Evolutionary conservation across 805 yeast genomes (phyloP).

Genomic region (Saturnispora sanitii): DNA sequence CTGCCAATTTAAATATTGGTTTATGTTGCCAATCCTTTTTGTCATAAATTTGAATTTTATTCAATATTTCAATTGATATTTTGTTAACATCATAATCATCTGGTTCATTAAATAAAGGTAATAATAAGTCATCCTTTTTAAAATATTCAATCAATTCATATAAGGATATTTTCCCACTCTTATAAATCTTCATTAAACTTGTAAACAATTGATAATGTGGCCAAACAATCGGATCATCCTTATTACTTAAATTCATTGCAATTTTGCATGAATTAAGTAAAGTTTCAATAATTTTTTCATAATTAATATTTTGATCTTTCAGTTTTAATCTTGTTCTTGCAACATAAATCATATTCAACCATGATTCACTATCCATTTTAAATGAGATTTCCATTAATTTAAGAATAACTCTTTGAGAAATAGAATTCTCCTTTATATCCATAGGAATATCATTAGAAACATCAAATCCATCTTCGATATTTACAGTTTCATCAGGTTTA

Average conservation of each 20-base stretch:
- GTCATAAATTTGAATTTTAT: slow-evolving; percentile 45
- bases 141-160: slow-evolving; percentile 33
- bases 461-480: slow-evolving; percentile 1
- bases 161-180: slow-evolving; percentile 26
- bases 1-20: slow-evolving; percentile 65
- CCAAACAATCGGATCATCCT: slow-evolving; percentile 55
- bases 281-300: slow-evolving; percentile 29
- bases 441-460: slow-evolving; percentile 1
- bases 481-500: neutral
- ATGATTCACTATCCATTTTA: slow-evolving; percentile 35
- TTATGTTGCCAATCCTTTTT: slow-evolving; percentile 89
- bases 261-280: slow-evolving; percentile 36
- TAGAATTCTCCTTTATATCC: slow-evolving; percentile 3
- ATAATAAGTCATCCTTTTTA: slow-evolving; percentile 28
- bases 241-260: slow-evolving; percentile 30
- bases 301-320: slow-evolving; percentile 13
- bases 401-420: slow-evolving; percentile 13
- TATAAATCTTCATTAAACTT: slow-evolving; percentile 45
- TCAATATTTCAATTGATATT: slow-evolving; percentile 36
- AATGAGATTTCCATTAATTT: slow-evolving; percentile 34
- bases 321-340: slow-evolving; percentile 52
- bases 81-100: slow-evolving; percentile 24
- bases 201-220: slow-evolving; percentile 66
- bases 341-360: slow-evolving; percentile 51
- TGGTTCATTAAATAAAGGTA: neutral